phyloP scores from a whole-genome alignment of 768 basidiomycete species.

The Chalciporus piperatus region DNA sequence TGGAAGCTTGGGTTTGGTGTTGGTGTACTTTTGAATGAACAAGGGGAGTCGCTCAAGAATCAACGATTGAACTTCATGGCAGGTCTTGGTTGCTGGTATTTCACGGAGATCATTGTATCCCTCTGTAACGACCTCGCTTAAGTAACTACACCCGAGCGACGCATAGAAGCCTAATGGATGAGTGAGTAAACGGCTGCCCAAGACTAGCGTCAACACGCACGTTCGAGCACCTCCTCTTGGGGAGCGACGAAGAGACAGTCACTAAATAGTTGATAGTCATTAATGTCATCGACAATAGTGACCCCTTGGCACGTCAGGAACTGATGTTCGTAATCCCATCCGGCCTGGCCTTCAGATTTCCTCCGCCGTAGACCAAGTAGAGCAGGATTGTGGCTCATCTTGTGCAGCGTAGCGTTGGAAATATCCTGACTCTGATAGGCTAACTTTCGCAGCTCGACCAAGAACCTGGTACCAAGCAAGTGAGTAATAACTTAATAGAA shows the following conservation, averaged over 20 bases:
- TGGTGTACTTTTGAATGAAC: constrained; percentile 82
- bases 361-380: constrained; percentile 68
- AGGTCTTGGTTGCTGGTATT: constrained; percentile 41
- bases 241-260: constrained; percentile 68
- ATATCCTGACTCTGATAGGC: constrained; percentile 59
- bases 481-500: background rate
- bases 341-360: constrained; percentile 51
- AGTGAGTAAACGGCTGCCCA: no score
- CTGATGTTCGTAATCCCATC: constrained; percentile 65
- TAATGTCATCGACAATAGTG: constrained; percentile 79
- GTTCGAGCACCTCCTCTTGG: constrained; percentile 85
- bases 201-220: no score
- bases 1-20: constrained; percentile 54
- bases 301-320: constrained; percentile 62
- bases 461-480: constrained; percentile 49
- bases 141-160: constrained; percentile 65
- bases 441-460: constrained; percentile 77
- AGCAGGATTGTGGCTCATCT: constrained; percentile 65
- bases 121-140: constrained; percentile 78
- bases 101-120: constrained; percentile 60
- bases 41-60: constrained; percentile 80
- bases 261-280: constrained; percentile 70
- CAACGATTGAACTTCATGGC: constrained; percentile 51
- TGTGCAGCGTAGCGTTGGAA: constrained; percentile 44
- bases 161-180: constrained; percentile 77